Conservation (phyloP, 2,329 filamentous ascomycete genomes). For the Sporothrix brunneoviolacea region DNA sequence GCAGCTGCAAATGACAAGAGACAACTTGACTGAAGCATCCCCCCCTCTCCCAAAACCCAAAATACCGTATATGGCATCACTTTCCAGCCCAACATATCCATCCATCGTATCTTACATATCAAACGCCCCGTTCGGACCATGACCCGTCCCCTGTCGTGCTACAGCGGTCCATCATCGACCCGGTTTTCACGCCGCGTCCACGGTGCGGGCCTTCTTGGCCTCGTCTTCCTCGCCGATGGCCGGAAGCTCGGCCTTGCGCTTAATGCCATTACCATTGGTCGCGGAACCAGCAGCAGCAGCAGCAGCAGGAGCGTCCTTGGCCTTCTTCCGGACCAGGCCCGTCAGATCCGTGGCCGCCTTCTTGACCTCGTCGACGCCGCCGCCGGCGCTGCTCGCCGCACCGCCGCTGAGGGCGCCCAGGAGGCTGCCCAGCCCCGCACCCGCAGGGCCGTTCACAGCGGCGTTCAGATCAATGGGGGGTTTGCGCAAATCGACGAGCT, state of each 20-base stretch:
- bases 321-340: constrained; percentile 65
- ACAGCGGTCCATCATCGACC: too few relatives aligned
- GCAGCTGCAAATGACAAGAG: neutral
- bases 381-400: constrained; percentile 35
- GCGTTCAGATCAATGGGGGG: constrained; percentile 53
- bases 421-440: constrained; percentile 49
- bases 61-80: too few relatives aligned
- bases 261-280: constrained; percentile 31
- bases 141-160: too few relatives aligned
- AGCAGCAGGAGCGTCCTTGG: constrained; percentile 30
- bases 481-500: constrained; percentile 63
- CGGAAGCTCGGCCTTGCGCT: constrained; percentile 36
- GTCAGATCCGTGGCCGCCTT: constrained; percentile 68
- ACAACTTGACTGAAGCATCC: too few relatives aligned
- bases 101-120: too few relatives aligned
- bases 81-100: too few relatives aligned
- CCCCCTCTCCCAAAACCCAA: too few relatives aligned
- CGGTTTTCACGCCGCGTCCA: constrained; percentile 1
- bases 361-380: constrained; percentile 65
- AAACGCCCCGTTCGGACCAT: too few relatives aligned
- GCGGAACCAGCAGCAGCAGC: constrained; percentile 22
- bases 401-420: constrained; percentile 45
- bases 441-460: constrained; percentile 45
- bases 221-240: constrained; percentile 26
- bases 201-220: constrained; percentile 28